Conservation (phyloP, 129 eudicot genomes). For the Dittrichia graveolens region DNA sequence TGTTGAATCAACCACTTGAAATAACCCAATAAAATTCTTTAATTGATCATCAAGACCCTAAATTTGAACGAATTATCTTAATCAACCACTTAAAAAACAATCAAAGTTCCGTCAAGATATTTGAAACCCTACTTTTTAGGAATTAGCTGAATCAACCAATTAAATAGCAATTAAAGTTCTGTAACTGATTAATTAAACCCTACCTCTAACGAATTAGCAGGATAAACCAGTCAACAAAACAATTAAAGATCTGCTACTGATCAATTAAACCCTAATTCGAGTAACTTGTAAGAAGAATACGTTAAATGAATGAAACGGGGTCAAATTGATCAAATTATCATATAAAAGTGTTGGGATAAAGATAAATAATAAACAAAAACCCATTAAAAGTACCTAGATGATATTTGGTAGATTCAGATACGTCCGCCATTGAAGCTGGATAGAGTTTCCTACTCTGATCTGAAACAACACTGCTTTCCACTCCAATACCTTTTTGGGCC, state of each 20-base stretch:
- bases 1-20: too few species aligned
- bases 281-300: neutral
- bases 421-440: constrained; percentile 32
- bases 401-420: constrained; percentile 24
- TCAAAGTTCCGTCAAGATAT: too few species aligned
- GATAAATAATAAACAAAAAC: neutral
- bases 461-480: neutral
- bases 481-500: constrained; percentile 8
- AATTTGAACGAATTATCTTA: too few species aligned
- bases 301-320: neutral
- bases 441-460: neutral
- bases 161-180: neutral
- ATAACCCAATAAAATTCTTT: too few species aligned
- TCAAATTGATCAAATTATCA: neutral
- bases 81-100: too few species aligned
- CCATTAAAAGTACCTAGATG: constrained; percentile 18
- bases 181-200: neutral
- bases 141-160: too few species aligned
- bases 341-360: neutral
- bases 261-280: neutral
- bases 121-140: too few species aligned
- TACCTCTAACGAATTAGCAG: neutral
- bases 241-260: neutral
- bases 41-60: too few species aligned
- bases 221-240: neutral